Conservation (phyloP, 2,329 filamentous ascomycete genomes). For the Pseudogymnoascus sp. region DNA sequence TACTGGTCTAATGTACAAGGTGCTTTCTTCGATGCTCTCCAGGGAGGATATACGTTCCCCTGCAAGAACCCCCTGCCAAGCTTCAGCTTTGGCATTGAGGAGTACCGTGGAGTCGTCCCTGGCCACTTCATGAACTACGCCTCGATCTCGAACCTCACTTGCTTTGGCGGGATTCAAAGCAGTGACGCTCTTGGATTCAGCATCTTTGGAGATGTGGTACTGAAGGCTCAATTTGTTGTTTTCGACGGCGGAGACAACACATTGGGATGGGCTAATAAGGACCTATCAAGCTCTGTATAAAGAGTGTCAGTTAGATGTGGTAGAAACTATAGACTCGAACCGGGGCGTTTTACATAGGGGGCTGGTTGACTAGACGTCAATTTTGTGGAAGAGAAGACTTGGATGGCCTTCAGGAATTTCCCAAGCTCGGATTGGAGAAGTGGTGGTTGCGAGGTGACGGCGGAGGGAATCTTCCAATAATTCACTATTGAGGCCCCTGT, state of each 20-base stretch:
- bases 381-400: neutral
- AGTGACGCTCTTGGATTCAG: conserved; percentile 21
- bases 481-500: neutral
- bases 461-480: neutral
- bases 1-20: conserved; percentile 31
- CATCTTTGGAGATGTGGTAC: conserved; percentile 27
- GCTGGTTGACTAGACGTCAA: neutral
- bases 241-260: conserved; percentile 22
- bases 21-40: conserved; percentile 19
- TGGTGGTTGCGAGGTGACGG: neutral
- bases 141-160: conserved; percentile 15
- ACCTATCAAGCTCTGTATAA: neutral
- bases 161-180: conserved; percentile 21
- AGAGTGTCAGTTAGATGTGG: neutral
- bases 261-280: conserved; percentile 15
- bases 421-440: neutral
- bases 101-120: conserved; percentile 23
- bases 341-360: neutral
- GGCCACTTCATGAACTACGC: conserved; percentile 30
- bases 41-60: conserved; percentile 29
- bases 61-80: conserved; percentile 27
- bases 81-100: conserved; percentile 29
- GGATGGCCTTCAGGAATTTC: neutral
- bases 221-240: conserved; percentile 31
- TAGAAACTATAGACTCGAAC: neutral